Conservation (phyloP, 2,329 filamentous ascomycete species). For the Sporothrix phasma region DNA sequence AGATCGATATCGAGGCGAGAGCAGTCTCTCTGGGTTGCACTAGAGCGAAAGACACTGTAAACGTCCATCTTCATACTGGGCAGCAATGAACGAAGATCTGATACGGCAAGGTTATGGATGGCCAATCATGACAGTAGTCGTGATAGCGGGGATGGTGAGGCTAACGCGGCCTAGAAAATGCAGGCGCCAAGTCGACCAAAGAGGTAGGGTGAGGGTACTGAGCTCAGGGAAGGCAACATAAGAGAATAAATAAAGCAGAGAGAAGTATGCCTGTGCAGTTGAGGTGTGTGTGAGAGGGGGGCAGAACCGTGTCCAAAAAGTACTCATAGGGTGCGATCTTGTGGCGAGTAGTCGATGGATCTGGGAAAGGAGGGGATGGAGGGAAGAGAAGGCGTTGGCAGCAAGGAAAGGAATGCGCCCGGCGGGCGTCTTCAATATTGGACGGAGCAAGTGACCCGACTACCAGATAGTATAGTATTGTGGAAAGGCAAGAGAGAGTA, state of each 20-base stretch:
- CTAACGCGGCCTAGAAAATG: background rate
- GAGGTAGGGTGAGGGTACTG: background rate
- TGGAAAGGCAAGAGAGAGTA: background rate
- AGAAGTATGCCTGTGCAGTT: background rate
- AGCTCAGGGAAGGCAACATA: background rate
- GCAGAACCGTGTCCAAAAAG: background rate
- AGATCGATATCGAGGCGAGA: constrained; percentile 44
- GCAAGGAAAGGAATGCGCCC: background rate
- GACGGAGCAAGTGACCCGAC: background rate
- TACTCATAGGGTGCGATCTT: background rate
- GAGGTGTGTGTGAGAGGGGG: background rate
- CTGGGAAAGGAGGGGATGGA: background rate
- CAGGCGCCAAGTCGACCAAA: background rate
- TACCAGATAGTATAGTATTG: background rate
- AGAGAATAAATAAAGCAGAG: background rate
- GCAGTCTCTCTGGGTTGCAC: constrained; percentile 32
- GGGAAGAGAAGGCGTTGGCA: background rate
- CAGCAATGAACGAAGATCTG: background rate
- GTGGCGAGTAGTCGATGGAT: background rate
- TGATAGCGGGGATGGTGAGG: background rate
- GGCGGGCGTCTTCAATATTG: background rate
- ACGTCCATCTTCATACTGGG: constrained; percentile 35
- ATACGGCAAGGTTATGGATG: background rate
- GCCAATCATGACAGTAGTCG: background rate
- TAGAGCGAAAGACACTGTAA: constrained; percentile 41